A percentile compares a stretch with the other conserved stretches of the same genome.
Conservation (phyloP, 208 protist species). For the Phytomonas sp. region DNA sequence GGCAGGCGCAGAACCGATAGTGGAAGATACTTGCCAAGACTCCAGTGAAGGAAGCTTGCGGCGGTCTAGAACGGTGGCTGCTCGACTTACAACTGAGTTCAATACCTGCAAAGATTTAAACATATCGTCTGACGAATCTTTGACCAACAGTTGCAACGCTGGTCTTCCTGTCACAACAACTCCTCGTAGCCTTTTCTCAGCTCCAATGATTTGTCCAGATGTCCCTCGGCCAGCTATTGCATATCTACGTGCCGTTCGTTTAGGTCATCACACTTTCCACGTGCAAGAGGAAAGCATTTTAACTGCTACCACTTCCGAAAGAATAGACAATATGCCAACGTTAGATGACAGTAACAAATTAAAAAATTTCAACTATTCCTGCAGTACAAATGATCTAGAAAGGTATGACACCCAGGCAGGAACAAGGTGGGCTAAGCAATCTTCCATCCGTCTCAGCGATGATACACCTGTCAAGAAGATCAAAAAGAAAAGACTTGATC, state of each 20-base stretch:
- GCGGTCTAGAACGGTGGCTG: neutral
- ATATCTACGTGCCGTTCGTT: constrained; percentile 19
- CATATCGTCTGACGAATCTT: neutral
- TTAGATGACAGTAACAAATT: neutral
- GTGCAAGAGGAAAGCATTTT: constrained; percentile 7
- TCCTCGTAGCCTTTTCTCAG: neutral
- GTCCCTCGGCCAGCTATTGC: neutral
- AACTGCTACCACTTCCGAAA: neutral
- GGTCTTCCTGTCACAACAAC: neutral
- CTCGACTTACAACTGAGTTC: neutral
- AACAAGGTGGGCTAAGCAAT: neutral
- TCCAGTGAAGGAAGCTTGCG: neutral
- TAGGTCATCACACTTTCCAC: constrained; percentile 22
- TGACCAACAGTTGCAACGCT: neutral
- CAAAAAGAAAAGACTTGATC: constrained; percentile 1
- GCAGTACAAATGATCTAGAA: neutral
- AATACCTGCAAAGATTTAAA: neutral
- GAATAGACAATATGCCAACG: neutral
- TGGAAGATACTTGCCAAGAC: neutral
- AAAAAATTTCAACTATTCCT: neutral
- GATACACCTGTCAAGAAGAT: neutral
- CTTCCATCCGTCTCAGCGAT: neutral
- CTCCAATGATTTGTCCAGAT: neutral
- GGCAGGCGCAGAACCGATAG: neutral
- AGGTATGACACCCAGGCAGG: neutral